Conservation (phyloP, 2,329 filamentous ascomycete species). For the Fusarium sp. region DNA sequence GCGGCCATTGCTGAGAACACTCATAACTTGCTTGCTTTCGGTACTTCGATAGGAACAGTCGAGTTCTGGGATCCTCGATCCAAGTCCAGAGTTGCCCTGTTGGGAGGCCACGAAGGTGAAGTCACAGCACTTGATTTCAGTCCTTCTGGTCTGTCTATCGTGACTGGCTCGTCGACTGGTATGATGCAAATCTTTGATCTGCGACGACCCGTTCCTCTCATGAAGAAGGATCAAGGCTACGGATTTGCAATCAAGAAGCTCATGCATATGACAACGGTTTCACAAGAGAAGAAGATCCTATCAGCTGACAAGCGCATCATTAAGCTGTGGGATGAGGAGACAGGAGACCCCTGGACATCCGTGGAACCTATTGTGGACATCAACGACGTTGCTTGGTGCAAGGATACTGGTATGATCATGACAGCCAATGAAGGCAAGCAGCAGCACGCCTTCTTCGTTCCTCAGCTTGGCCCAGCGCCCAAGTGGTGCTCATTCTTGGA, state of each 20-base stretch:
- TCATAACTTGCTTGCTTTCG: slow-evolving; percentile 92
- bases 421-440: slow-evolving; percentile 97
- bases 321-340: slow-evolving; percentile 91
- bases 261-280: slow-evolving; percentile 75
- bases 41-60: slow-evolving; percentile 93
- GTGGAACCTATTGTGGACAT: slow-evolving; percentile 95
- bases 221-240: slow-evolving; percentile 96
- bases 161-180: slow-evolving; percentile 87
- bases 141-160: slow-evolving; percentile 83
- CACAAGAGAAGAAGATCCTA: slow-evolving; percentile 86
- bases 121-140: slow-evolving; percentile 91
- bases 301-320: slow-evolving; percentile 96
- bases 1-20: slow-evolving; percentile 88
- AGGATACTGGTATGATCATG: slow-evolving; percentile 91
- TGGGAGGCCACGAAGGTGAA: slow-evolving; percentile 75
- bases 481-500: slow-evolving; percentile 97
- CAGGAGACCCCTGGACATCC: slow-evolving; percentile 91
- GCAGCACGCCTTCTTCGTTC: slow-evolving; percentile 95
- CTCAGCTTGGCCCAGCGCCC: slow-evolving; percentile 90
- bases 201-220: slow-evolving; percentile 83
- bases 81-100: slow-evolving; percentile 80
- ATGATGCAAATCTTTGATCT: slow-evolving; percentile 93
- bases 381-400: slow-evolving; percentile 93
- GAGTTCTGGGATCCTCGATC: slow-evolving; percentile 96
- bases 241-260: slow-evolving; percentile 92